Conservation (phyloP, 352 stramenopile species). For the Poterioochromonas sp. region DNA sequence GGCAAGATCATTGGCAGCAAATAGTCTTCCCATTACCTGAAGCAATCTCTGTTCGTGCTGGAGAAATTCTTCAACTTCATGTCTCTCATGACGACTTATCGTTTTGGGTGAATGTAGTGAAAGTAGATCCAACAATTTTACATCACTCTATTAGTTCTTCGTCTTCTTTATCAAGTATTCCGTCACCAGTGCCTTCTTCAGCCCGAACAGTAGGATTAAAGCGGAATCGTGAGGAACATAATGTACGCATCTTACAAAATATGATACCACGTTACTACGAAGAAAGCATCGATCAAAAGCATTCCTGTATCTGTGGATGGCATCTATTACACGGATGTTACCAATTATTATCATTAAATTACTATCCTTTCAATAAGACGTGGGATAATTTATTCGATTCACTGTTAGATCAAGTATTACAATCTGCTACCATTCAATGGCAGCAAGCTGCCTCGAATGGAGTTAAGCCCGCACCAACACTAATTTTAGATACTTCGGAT, state of each 20-base stretch:
- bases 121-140: background rate
- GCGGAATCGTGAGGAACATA: background rate
- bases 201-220: background rate
- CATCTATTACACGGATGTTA: background rate
- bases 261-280: background rate
- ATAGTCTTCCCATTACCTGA: background rate
- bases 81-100: background rate
- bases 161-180: no score
- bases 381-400: background rate
- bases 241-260: background rate
- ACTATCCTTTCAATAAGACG: background rate
- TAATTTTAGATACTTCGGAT: background rate
- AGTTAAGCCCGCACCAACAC: background rate
- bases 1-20: slow-evolving; percentile 29
- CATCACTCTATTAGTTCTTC: no score
- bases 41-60: background rate
- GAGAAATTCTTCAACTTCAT: background rate
- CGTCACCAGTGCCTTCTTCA: background rate
- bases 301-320: slow-evolving; percentile 16
- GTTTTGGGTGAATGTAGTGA: background rate
- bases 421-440: background rate
- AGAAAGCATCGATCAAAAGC: background rate
- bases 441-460: background rate
- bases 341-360: background rate
- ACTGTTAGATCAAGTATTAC: no score